Evolutionary conservation across 164 flowering plant genomes (phyloP), one percentile per base, ranked within the genome.

Genomic region (Houttuynia cordata): DNA sequence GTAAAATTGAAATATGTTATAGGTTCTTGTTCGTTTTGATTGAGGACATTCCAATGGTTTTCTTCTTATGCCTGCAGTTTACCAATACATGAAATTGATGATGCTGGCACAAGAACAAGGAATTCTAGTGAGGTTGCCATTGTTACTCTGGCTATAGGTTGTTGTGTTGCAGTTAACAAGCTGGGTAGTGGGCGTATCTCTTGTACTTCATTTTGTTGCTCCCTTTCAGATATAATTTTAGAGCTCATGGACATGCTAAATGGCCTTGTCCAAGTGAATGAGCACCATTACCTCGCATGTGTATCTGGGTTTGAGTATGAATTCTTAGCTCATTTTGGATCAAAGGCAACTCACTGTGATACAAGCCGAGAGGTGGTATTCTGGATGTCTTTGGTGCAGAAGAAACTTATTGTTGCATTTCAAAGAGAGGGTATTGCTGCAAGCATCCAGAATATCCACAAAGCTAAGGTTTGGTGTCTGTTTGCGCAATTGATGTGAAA

Each of bases 91-190:
- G 24, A 12, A 41, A 41, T 55, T 2, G 41, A 19, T 53, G 67
- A 45, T 42, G 37, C 47, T 49, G 37, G 60, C 67, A 67, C 75
- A 54, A 75, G 61, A 70, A 53, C 65, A 68, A 59, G 56, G 58
- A 62, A 65, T 65, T 58, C 51, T 83, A 83, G 87, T 76, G 88
- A 85, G 70, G 73, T 80, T 75, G 87, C 88, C 82, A 88, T 80
- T 69, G 64, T 72, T 24, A 62, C 78, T 70, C 69, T 75, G 71
- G 84, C 83, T 53, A 76, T 82, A 68, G 70, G 79, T 69, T 79
- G 86, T 71, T 81, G 82, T 41, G 61, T 76, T 54, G 81, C 87
- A 49, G 67, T 78, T 0, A 63, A 49, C 47, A 86, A 80, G 63
- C 69, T 86, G 69, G 82, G 83, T 57, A 54, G 69, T n/a, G 68